Evolutionary conservation across 2,329 filamentous ascomycete genomes (phyloP), one percentile per base, ranked within the genome.

Genomic region (Stromatinia cepivora): DNA sequence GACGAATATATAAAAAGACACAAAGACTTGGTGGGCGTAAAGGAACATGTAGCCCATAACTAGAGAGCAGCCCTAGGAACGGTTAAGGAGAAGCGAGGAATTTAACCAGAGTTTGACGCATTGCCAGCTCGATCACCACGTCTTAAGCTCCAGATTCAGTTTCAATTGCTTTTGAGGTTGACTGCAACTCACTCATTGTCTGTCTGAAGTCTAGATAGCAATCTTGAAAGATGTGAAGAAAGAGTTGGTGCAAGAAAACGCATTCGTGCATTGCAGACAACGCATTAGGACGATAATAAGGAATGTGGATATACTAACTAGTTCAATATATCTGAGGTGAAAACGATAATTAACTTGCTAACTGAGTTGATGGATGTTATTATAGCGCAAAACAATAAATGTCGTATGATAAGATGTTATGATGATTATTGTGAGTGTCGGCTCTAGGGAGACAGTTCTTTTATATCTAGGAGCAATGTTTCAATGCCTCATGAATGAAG

Each of bases 381-480:
- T 25, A 42, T 64, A 52, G 61, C 46, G 28, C 42, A 46, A 58
- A 20, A n/a, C 31, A 48, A 67, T n/a, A 53, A 39, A 36, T 25
- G 34, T 15, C 46, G 17, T 31, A n/a, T 56, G 6, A 22, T 45
- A 20, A 28, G 36, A 48, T 62, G 25, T 17, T 45, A 59, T 46
- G 25, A 70, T 25, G 1, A 25, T 58, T 67, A 25, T 45, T 69
- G 22, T 22, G 36, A 66, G 36, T 66, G 52, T 22, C 39, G n/a
- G 22, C 6, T 68, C 48, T 46, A 52, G 66, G 25, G 39, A 48
- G 58, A 25, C 39, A 25, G 36, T 42, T 62, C 57, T 68, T 68
- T 68, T 68, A 68, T 68, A 68, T 63, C 39, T 62, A 50, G 50
- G 22, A 22, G 31, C 45, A 50, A 20, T 22, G 9, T 68, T 36